phyloP scores from a whole-genome alignment of 2,329 filamentous ascomycete genomes.

The Chaetomiaceae sp. region DNA sequence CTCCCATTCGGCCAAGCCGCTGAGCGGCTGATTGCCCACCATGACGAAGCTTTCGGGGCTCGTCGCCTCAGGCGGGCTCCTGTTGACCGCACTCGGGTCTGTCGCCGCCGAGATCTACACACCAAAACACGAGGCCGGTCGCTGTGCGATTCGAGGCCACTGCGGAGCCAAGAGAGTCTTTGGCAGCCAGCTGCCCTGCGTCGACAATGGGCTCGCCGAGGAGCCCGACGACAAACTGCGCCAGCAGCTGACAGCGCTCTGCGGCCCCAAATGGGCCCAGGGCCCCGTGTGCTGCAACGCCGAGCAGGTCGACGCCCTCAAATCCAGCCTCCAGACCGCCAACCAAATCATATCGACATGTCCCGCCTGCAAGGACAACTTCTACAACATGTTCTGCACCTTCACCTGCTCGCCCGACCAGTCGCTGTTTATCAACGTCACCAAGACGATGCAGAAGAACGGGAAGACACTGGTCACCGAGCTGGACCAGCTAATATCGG shows the following conservation, averaged over 20 bases:
- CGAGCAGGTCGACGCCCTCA: slow-evolving; percentile 77
- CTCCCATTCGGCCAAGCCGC: slow-evolving; percentile 20
- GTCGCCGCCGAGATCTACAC: slow-evolving; percentile 35
- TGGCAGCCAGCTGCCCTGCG: slow-evolving; percentile 82
- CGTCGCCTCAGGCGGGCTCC: slow-evolving; percentile 31
- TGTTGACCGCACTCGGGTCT: slow-evolving; percentile 31
- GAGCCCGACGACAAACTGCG: slow-evolving; percentile 68
- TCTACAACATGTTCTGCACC: slow-evolving; percentile 96
- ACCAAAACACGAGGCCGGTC: slow-evolving; percentile 73
- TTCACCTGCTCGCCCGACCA: slow-evolving; percentile 98
- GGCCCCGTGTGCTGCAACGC: slow-evolving; percentile 79
- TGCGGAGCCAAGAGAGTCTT: slow-evolving; percentile 91
- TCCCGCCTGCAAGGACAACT: slow-evolving; percentile 96
- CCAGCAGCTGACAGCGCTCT: slow-evolving; percentile 75
- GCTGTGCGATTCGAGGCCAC: slow-evolving; percentile 85
- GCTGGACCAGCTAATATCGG: slow-evolving; percentile 81
- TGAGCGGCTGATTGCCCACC: slow-evolving; percentile 20
- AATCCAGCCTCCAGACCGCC: slow-evolving; percentile 79
- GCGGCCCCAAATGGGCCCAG: slow-evolving; percentile 79
- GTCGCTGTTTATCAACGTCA: slow-evolving; percentile 91
- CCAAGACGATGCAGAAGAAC: slow-evolving; percentile 59
- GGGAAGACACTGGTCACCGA: slow-evolving; percentile 70
- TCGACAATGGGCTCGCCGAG: slow-evolving; percentile 79
- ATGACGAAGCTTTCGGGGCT: slow-evolving; percentile 38
- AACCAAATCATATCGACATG: slow-evolving; percentile 88